phyloP scores from a whole-genome alignment of 768 basidiomycete genomes.

The Coprinellus micaceus region DNA sequence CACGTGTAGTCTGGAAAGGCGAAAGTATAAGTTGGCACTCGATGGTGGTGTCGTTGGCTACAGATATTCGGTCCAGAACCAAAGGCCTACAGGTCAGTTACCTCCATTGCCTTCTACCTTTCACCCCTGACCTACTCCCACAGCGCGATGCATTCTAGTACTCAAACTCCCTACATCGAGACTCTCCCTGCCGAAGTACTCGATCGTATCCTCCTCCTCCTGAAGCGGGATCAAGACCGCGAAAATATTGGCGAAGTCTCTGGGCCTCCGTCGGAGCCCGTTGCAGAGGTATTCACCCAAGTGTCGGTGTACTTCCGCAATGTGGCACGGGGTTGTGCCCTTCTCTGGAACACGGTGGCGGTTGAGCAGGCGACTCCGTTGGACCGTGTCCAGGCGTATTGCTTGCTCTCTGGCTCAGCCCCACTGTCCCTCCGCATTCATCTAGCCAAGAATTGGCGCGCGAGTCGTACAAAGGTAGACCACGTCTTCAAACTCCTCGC shows the following conservation, averaged over 20 bases:
- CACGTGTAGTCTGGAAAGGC: too few relatives aligned
- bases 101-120: too few relatives aligned
- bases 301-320: conserved; percentile 36
- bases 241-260: background rate
- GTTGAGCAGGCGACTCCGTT: conserved; percentile 19
- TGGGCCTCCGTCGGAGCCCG: conserved; percentile 15
- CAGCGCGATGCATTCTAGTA: too few relatives aligned
- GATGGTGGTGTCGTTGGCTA: too few relatives aligned
- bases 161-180: background rate
- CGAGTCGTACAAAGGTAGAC: conserved; percentile 3
- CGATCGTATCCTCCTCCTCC: conserved; percentile 12
- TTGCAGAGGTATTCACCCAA: conserved; percentile 38
- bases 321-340: conserved; percentile 33
- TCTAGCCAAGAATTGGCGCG: conserved; percentile 8
- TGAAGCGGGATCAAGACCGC: background rate
- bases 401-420: conserved; percentile 30
- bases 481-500: background rate
- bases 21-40: too few relatives aligned
- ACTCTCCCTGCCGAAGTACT: conserved; percentile 5
- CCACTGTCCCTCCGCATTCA: conserved; percentile 32
- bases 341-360: conserved; percentile 39
- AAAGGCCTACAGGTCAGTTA: too few relatives aligned
- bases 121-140: too few relatives aligned
- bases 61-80: too few relatives aligned
- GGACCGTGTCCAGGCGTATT: conserved; percentile 26